Conservation (phyloP, 768 basidiomycete species). For the Tricholoma flavovirens region DNA sequence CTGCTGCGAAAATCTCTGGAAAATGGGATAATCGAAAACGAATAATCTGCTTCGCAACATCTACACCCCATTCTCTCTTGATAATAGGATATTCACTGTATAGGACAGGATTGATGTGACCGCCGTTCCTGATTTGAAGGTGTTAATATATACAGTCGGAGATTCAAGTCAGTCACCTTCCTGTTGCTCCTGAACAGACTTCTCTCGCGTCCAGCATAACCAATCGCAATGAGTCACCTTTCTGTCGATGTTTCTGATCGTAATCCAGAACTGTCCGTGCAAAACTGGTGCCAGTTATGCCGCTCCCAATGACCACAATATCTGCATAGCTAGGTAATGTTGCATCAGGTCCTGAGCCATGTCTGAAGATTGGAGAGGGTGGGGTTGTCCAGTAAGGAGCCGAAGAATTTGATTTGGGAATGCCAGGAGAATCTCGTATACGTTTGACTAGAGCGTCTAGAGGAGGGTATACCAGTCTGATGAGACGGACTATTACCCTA, state of each 20-base stretch:
- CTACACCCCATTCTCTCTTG: constrained; percentile 39
- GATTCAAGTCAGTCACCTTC: constrained; percentile 38
- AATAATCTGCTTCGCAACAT: constrained; percentile 46
- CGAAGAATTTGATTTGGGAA: constrained; percentile 52
- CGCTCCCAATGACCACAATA: constrained; percentile 71
- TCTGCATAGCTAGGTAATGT: constrained; percentile 47
- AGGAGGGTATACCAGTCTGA: constrained; percentile 16
- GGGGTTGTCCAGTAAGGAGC: constrained; percentile 63
- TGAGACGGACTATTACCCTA: constrained; percentile 13
- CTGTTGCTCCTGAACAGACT: constrained; percentile 69
- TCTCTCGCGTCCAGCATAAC: constrained; percentile 83
- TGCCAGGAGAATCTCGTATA: constrained; percentile 39
- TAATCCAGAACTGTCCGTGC: constrained; percentile 47
- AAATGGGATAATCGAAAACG: constrained; percentile 60
- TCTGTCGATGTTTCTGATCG: constrained; percentile 12
- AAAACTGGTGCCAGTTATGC: constrained; percentile 64
- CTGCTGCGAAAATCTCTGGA: constrained; percentile 38
- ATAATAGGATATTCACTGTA: constrained; percentile 54
- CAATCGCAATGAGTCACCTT: constrained; percentile 32
- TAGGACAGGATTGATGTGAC: constrained; percentile 56
- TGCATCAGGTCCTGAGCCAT: constrained; percentile 20
- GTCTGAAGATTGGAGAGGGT: constrained; percentile 37
- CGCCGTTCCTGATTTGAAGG: constrained; percentile 49
- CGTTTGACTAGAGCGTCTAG: constrained; percentile 22
- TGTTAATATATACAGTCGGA: not conserved